Base-by-base conservation (phyloP, 768 basidiomycete species). In the Termitomyces sp. region DNA sequence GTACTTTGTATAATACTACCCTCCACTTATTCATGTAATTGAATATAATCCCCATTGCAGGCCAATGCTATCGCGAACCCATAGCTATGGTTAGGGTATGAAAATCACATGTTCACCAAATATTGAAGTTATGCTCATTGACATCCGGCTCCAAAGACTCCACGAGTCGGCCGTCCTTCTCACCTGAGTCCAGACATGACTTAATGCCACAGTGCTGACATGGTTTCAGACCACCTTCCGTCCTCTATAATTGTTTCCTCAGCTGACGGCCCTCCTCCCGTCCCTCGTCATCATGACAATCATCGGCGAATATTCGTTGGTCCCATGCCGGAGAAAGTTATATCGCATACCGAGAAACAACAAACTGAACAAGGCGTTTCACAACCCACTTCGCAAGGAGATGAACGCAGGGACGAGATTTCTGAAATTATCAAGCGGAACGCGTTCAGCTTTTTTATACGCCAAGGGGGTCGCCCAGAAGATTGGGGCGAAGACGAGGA, bases 231-330 rank as follows among this genome's bases (percentile, higher is more conserved):
- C 15, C 60, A 54, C 59, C 56, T 42, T 12, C 57, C 63, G 10
- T 61, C 67, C 43, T 68, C 69, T 38, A 67, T 66, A 54, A 60
- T 63, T 32, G 63, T 70, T 29, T 59, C 63, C 4, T 57, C 60
- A 20, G 31, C 57, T 7, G 53, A 64, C 32, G 57, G 57, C 7
- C 31, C 64, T 25, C 52, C 54, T 31, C 34, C 36, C 17, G 37
- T 61, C 46, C 47, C 48, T 49, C 62, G 63, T n/a, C 76, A 81
- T 31, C 25, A 61, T 60, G 62, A 66, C 70, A 70, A 66, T 34
- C 76, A 75, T 61, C 77, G 78, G 58, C 81, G 92, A 36, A 71
- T 87, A 56, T 92, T 92, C 72, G 77, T 94, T 48, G 92, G 92
- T 0, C 88, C 91, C 4, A 80, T 92, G 77, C 91, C 90, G 12